Conservation (phyloP, 495 filamentous ascomycete genomes). For the Xylaria sp. region DNA sequence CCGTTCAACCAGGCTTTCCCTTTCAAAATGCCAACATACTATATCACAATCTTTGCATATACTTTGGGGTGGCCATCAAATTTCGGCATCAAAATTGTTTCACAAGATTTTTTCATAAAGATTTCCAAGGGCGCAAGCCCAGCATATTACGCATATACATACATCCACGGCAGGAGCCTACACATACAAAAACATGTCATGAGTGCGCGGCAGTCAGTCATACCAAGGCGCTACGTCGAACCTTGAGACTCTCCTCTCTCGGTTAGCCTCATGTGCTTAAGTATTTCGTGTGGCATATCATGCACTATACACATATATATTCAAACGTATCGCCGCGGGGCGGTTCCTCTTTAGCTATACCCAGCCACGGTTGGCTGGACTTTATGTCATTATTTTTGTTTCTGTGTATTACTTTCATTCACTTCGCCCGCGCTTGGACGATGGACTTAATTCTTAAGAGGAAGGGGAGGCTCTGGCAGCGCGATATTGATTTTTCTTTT, state of each 20-base stretch:
- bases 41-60: conserved; percentile 20
- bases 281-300: background rate
- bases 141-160: conserved; percentile 30
- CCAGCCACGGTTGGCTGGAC: conserved; percentile 17
- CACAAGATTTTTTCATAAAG: conserved; percentile 35
- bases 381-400: conserved; percentile 26
- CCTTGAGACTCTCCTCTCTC: background rate
- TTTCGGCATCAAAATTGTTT: conserved; percentile 28
- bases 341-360: background rate
- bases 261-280: background rate
- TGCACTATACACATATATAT: background rate
- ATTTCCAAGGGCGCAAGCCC: conserved; percentile 41
- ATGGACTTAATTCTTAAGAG: conserved; percentile 6
- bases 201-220: background rate
- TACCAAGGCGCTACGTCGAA: background rate
- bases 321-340: conserved; percentile 31
- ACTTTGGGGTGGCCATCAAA: background rate
- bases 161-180: conserved; percentile 33
- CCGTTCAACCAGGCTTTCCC: background rate
- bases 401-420: background rate
- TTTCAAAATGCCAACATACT: background rate
- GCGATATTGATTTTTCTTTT: conserved; percentile 13
- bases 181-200: conserved; percentile 27
- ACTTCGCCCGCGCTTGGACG: conserved; percentile 26
- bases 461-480: conserved; percentile 41